phyloP scores from a whole-genome alignment of 2,329 filamentous ascomycete genomes.

The Aspergillus costaricaensis region DNA sequence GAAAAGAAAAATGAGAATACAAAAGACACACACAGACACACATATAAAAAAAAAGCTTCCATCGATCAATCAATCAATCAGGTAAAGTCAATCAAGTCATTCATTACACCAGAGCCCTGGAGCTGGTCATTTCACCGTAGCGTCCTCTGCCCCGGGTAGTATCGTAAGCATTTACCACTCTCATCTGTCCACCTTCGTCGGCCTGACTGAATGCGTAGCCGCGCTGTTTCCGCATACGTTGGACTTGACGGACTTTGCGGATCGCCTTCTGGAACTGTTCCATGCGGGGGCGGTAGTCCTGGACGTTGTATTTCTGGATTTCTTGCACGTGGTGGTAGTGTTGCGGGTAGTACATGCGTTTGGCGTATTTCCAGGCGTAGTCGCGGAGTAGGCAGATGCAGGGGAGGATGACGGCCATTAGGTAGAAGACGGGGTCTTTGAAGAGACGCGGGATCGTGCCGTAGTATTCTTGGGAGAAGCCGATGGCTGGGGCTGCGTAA shows the following conservation, averaged over 20 bases:
- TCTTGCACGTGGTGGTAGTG: slow-evolving; percentile 98
- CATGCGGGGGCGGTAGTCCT: slow-evolving; percentile 98
- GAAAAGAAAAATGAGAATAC: background rate
- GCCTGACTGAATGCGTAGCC: slow-evolving; percentile 98
- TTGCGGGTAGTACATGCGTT: slow-evolving; percentile 95
- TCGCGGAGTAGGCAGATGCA: slow-evolving; percentile 82
- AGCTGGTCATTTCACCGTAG: slow-evolving; percentile 91
- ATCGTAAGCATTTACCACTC: slow-evolving; percentile 95
- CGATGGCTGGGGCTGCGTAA: slow-evolving; percentile 77
- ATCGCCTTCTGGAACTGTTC: slow-evolving; percentile 99
- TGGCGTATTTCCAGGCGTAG: slow-evolving; percentile 94
- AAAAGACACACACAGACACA: background rate
- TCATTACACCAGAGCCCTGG: slow-evolving; percentile 39
- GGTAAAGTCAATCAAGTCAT: background rate
- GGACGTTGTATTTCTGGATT: slow-evolving; percentile 99
- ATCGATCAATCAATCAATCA: slow-evolving; percentile 9
- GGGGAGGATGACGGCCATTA: slow-evolving; percentile 80
- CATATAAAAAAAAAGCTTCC: background rate
- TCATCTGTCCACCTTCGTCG: slow-evolving; percentile 85
- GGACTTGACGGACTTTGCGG: slow-evolving; percentile 94
- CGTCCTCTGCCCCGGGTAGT: slow-evolving; percentile 87
- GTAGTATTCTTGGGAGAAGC: slow-evolving; percentile 79
- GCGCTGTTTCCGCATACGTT: slow-evolving; percentile 98
- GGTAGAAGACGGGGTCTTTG: slow-evolving; percentile 82
- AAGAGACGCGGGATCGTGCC: slow-evolving; percentile 82